These are phyloP conservation scores for Apiotrichum laibachii DNA, from an alignment of 1,284 basidiomycete genomes.

Conservation along the genomic window DNA sequence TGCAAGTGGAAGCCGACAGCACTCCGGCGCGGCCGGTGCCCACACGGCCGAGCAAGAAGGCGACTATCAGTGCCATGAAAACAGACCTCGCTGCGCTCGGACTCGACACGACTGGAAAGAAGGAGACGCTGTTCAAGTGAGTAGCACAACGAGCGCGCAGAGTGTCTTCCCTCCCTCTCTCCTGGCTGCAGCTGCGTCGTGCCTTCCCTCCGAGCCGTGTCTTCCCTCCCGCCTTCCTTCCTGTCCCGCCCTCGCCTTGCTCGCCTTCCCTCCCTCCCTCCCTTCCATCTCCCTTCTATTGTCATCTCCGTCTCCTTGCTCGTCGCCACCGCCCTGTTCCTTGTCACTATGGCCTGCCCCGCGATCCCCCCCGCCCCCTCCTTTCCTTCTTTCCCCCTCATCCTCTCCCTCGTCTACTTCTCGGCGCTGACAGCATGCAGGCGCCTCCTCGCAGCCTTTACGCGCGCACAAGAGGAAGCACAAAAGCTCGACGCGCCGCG, in stretches of 20 bases:
- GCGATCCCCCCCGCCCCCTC: no score
- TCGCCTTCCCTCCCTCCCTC: not conserved
- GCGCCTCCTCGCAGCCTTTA: conserved; percentile 21
- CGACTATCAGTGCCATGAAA: conserved; percentile 38
- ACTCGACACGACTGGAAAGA: conserved; percentile 46
- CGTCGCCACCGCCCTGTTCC: no score
- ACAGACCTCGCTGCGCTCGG: conserved; percentile 33
- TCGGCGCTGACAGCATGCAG: conserved; percentile 7
- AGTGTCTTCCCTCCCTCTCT: no score
- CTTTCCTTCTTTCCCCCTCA: no score
- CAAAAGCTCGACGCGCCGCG: not conserved
- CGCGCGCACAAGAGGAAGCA: conserved; percentile 15
- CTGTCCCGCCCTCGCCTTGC: no score
- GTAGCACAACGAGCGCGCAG: conserved; percentile 8
- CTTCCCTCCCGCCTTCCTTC: not conserved
- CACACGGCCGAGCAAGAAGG: conserved; percentile 35
- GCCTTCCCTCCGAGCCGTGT: no score
- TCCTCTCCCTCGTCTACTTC: no score
- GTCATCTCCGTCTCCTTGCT: no score
- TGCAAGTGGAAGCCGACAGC: no score
- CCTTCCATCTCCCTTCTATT: no score
- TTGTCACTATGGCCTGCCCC: no score
- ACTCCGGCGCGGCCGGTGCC: not conserved
- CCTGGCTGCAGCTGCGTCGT: no score
- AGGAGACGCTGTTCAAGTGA: conserved; percentile 48